Base-by-base conservation (phyloP, 164 flowering plant species). In the Kingdonia uniflora region DNA sequence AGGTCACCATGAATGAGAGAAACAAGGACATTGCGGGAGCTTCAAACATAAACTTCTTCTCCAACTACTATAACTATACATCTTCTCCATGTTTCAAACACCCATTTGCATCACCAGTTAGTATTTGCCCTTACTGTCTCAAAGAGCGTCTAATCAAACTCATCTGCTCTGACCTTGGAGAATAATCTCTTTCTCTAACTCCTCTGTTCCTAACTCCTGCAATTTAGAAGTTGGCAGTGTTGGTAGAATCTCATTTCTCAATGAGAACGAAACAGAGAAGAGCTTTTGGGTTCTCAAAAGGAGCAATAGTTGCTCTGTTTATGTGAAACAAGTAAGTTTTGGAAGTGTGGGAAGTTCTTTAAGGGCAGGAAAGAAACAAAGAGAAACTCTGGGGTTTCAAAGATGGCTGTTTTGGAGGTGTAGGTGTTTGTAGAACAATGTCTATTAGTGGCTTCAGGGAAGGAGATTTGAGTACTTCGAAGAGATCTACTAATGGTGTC, bases 81-180 rank as follows among this genome's bases (percentile, higher is more conserved):
- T 74, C 82, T n/a, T 77, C 73, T 14, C 80, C 80, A 1, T 87
- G 96, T 64, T 68, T 46, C 55, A 82, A 74, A 55, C 96, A 87
- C 67, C 94, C 94, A 10, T 55, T 59, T 62, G 70, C 80, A 14
- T 72, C 85, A 7, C 67, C 96, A 0, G 86, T 73, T n/a, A 91
- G 96, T 5, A 74, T 88, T 2, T 88, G 96, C 55, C 77, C 96
- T 40, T 64, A 62, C 52, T 88, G 96, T 51, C 79, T 88, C 10
- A 82, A 77, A 44, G 96, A 88, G 14, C 71, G 85, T 16, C 57
- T 88, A 23, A 52, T 77, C 38, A 72, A 72, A 46, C 74, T 88
- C n/a, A 87, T 85, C 0, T 88, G 96, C 66, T 68, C 88, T 1
- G 86, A 81, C 39, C 85, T 94, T 57, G 96, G 95, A 12, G 94